These are phyloP conservation scores for Biscogniauxia mediterranea DNA, from an alignment of 2,329 filamentous ascomycete species.

Conservation along the genomic window DNA sequence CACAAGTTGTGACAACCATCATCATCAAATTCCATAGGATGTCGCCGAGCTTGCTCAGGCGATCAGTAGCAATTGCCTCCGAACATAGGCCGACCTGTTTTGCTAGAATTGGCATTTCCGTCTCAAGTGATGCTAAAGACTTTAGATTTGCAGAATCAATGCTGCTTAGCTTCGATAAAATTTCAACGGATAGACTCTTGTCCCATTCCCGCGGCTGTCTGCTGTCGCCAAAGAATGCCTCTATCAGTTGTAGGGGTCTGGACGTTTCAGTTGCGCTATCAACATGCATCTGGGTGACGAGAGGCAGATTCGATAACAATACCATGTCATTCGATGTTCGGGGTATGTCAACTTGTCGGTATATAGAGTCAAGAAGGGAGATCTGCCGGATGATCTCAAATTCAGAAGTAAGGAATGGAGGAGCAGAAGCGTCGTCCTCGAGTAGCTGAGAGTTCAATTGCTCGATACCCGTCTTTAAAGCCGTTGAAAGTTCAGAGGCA, in stretches of 20 bases:
- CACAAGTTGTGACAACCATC: conserved; percentile 41
- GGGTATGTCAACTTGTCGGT: conserved; percentile 22
- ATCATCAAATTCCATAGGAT: conserved; percentile 47
- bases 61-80: conserved; percentile 48
- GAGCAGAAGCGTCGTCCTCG: conserved; percentile 34
- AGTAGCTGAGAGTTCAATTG: conserved; percentile 47
- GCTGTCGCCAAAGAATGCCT: conserved; percentile 40
- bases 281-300: conserved; percentile 43
- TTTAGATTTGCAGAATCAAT: conserved; percentile 55
- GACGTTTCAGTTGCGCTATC: conserved; percentile 38
- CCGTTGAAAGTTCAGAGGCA: conserved; percentile 47
- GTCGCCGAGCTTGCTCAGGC: conserved; percentile 47
- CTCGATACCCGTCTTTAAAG: conserved; percentile 50
- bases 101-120: conserved; percentile 61
- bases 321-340: conserved; percentile 37
- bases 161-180: conserved; percentile 55
- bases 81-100: conserved; percentile 52
- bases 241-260: conserved; percentile 45
- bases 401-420: conserved; percentile 51
- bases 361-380: conserved; percentile 40
- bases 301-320: conserved; percentile 48
- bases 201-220: conserved; percentile 34
- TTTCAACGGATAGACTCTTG: conserved; percentile 45
- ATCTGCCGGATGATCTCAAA: conserved; percentile 59
- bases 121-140: conserved; percentile 61